Evolutionary conservation across 352 stramenopile species (phyloP), one percentile per base, ranked within the genome.

Genomic region (Phytopythium oedochilum): DNA sequence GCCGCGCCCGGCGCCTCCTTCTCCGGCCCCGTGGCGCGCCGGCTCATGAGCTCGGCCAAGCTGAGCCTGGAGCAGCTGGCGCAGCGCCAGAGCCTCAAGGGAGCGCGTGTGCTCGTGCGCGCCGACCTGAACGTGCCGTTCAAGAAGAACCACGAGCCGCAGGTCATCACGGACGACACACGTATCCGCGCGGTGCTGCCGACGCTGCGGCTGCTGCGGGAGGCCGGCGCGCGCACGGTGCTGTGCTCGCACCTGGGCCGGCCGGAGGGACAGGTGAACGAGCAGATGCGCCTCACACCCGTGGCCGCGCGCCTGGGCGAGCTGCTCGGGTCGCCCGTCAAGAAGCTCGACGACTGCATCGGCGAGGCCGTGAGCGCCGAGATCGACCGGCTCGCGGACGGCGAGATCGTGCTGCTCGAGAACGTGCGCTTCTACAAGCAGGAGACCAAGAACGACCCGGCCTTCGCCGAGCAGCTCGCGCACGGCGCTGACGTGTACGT

Each of bases 61-160:
- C 72, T 94, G 31, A 88, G 67, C 49, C 59, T 94, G 34, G 70
- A 94, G 42, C 50, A 89, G 51, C 70, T 93, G 38, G 61, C 69
- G 39, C 64, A 83, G 54, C 76, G 69, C 34, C 67, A 82, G 52
- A 83, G 66, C 60, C 79, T 98, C 49, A 92, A 96, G 70, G 95
- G 93, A 66, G 97, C 98, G 75, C 97, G 96, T 51, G 97, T 99
- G 50, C 80, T 99, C 42, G 91, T 99, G 40, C 91, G 97, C 60
- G 98, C 96, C 38, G 98, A 99, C 80, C 88, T 99, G 47, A 99
- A 99, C 74, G 97, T 99, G 53, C 98, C 98, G n/a, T 90, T 99
- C 63, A 76, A 84, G 67, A 96, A 96, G 70, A 79, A 87, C 57
- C 56, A 70, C 60, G 86, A 75, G 68, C 94, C 96, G 64, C 73